A percentile compares a stretch with the other conserved stretches of the same genome.
Evolutionary conservation across 2,329 filamentous ascomycete genomes (phyloP).

Genomic region (Penicillium sp.): DNA sequence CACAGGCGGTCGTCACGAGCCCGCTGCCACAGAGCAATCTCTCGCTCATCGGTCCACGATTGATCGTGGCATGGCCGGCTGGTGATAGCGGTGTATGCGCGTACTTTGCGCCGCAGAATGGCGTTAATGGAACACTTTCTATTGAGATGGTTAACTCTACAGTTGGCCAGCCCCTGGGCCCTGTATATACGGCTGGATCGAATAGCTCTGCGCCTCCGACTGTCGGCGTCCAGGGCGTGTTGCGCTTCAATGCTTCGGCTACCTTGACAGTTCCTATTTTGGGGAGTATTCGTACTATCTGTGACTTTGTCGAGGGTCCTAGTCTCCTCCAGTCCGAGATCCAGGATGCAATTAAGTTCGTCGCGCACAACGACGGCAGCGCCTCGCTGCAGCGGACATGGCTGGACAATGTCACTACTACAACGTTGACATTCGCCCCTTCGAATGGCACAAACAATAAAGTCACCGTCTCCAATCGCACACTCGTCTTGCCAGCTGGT

Average conservation of each 20-base stretch:
- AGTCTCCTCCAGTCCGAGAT: constrained; percentile 59
- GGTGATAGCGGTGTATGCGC: constrained; percentile 67
- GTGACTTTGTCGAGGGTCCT: constrained; percentile 67
- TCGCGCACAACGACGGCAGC: constrained; percentile 51
- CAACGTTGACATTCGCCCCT: constrained; percentile 58
- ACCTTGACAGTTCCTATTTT: constrained; percentile 62
- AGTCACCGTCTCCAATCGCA: constrained; percentile 52
- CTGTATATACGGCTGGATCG: constrained; percentile 49
- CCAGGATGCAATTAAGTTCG: constrained; percentile 60
- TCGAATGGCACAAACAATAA: constrained; percentile 28
- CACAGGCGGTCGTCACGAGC: constrained; percentile 67
- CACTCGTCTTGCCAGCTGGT: constrained; percentile 58
- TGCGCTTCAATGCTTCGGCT: constrained; percentile 66
- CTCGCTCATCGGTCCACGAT: constrained; percentile 61
- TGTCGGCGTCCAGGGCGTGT: constrained; percentile 60
- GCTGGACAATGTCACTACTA: constrained; percentile 67
- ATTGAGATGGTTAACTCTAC: constrained; percentile 61
- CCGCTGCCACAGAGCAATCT: constrained; percentile 61
- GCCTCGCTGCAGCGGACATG: constrained; percentile 61
- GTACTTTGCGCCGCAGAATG: constrained; percentile 63
- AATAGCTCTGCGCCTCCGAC: constrained; percentile 44
- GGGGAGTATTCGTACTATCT: constrained; percentile 67
- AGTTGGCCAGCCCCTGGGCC: constrained; percentile 48
- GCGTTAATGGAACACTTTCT: constrained; percentile 59
- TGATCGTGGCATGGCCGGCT: constrained; percentile 69